Conservation (phyloP, 192 early-diverging fungal genomes). For the Podila horticola region DNA sequence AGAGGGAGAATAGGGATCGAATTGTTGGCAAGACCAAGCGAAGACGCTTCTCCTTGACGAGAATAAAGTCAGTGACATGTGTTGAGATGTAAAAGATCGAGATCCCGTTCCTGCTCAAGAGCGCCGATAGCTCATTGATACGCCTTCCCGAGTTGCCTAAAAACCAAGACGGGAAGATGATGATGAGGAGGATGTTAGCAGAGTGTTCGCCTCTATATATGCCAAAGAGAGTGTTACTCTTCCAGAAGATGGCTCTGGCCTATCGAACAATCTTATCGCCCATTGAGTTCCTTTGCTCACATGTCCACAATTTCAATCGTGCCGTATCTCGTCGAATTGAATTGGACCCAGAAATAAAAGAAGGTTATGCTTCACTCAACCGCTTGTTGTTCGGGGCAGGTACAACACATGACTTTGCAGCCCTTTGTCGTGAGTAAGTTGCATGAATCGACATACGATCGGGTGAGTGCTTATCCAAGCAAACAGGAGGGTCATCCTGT, state of each 20-base stretch:
- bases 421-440: too few relatives aligned
- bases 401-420: too few relatives aligned
- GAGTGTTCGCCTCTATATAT: neutral
- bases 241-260: too few relatives aligned
- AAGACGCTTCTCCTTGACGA: slow-evolving; percentile 72
- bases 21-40: slow-evolving; percentile 63
- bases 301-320: too few relatives aligned
- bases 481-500: too few relatives aligned
- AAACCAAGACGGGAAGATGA: neutral
- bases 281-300: too few relatives aligned
- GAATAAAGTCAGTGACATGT: slow-evolving; percentile 72
- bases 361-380: neutral
- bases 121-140: slow-evolving; percentile 67
- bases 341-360: neutral
- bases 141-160: slow-evolving; percentile 68
- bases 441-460: too few relatives aligned
- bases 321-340: too few relatives aligned
- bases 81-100: slow-evolving; percentile 76
- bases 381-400: neutral
- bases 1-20: slow-evolving; percentile 44
- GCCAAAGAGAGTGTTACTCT: too few relatives aligned
- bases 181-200: slow-evolving; percentile 2
- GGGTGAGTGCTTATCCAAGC: too few relatives aligned
- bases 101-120: slow-evolving; percentile 66
- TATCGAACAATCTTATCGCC: too few relatives aligned